Conservation (phyloP, 805 yeast species). For the Spathaspora girioi region DNA sequence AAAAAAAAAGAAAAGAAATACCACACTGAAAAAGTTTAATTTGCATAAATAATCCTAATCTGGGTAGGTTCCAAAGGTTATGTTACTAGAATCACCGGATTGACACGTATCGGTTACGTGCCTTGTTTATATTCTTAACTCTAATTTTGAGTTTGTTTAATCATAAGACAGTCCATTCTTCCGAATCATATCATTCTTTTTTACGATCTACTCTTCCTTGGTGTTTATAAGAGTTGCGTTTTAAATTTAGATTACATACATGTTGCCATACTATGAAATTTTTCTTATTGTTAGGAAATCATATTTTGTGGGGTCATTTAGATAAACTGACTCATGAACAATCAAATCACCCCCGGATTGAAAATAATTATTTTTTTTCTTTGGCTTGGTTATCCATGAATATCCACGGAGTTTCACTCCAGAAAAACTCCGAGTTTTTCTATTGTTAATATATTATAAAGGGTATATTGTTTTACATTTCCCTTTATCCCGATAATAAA, state of each 20-base stretch:
- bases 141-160: no score
- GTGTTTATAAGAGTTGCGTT: background rate
- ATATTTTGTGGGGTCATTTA: background rate
- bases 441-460: background rate
- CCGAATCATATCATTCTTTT: no score
- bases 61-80: no score
- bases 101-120: no score
- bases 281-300: background rate
- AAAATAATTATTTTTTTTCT: background rate
- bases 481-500: background rate
- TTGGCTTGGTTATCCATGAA: background rate
- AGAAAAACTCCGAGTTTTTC: background rate
- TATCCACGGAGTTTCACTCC: background rate
- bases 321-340: background rate
- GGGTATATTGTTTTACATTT: background rate
- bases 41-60: no score
- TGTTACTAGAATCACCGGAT: no score
- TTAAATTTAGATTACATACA: background rate
- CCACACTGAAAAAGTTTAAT: no score
- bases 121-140: no score
- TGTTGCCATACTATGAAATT: background rate
- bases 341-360: background rate
- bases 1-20: no score
- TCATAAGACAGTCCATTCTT: no score
- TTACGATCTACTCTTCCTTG: no score